Evolutionary conservation across 148 eudicot species (phyloP), one percentile per base, ranked within the genome.

Genomic region (Fagopyrum homotropicum): DNA sequence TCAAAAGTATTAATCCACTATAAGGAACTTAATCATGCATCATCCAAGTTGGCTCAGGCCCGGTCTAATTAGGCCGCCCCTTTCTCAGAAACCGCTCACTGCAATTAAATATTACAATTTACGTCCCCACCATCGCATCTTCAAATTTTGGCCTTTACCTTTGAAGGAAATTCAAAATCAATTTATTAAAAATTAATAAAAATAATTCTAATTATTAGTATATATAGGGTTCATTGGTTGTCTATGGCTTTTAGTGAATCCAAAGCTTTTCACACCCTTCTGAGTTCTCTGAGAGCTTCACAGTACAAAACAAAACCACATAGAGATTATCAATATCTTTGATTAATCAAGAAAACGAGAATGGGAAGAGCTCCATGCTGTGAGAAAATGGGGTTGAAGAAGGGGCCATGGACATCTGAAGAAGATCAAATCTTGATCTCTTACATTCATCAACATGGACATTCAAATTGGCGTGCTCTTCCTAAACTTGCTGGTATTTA

Each of bases 361-460:
- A 89, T 89, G 93, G 93, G 82, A 77, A 87, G 90, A 82, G 86
- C 89, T 76, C 93, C 93, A 12, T 89, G 93, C 35, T 89, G 93
- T 79, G 93, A 87, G 57, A 89, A 87, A 76, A 82, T 83, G 66
- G 90, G 93, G 35, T 56, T 89, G 45, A 87, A 86, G 80, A 87
- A 79, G 78, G 93, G 93, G 49, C 90, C 90, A 69, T 89, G 93
- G 93, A 82, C 87, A 4, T 48, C 72, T 51, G 90, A 89, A 40
- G 93, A 89, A 82, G 93, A 89, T 80, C 82, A 80, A 51, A 56
- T 82, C 22, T 77, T 89, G 86, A 66, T 84, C 47, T 71, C 81
- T 63, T 84, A 80, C 47, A 85, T 89, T 77, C 79, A 72, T 11
- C 72, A 81, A 50, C 78, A 89, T 73, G 93, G 93, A 60, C 90